Conservation (phyloP, 2,329 filamentous ascomycete genomes). For the Colletotrichum nymphaeae region DNA sequence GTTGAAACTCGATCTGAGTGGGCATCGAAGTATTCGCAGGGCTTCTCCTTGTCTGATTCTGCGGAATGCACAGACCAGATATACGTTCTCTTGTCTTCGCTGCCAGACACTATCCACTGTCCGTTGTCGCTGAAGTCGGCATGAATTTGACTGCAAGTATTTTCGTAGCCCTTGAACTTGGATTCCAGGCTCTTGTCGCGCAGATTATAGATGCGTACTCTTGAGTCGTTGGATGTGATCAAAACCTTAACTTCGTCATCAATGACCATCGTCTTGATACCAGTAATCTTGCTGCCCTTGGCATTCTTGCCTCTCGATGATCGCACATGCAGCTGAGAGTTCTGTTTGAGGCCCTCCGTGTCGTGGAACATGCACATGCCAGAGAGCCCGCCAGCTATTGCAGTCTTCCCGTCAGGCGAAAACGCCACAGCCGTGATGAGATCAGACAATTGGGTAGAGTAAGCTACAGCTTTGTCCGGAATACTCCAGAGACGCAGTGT, state of each 20-base stretch:
- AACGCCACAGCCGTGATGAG: slow-evolving; percentile 96
- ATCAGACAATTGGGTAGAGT: slow-evolving; percentile 79
- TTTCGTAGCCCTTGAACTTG: slow-evolving; percentile 93
- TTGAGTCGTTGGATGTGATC: slow-evolving; percentile 94
- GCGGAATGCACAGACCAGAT: slow-evolving; percentile 80
- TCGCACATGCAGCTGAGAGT: slow-evolving; percentile 91
- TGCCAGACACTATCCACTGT: slow-evolving; percentile 89
- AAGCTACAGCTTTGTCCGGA: slow-evolving; percentile 93
- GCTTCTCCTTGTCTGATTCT: slow-evolving; percentile 80
- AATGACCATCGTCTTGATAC: slow-evolving; percentile 80
- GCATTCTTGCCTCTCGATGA: slow-evolving; percentile 93
- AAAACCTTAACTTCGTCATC: slow-evolving; percentile 83
- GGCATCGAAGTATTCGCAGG: slow-evolving; percentile 90
- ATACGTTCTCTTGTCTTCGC: slow-evolving; percentile 90
- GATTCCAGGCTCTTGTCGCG: slow-evolving; percentile 85
- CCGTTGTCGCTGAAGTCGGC: slow-evolving; percentile 90
- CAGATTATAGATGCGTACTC: slow-evolving; percentile 89
- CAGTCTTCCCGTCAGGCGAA: slow-evolving; percentile 88
- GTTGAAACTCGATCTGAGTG: slow-evolving; percentile 90
- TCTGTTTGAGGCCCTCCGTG: slow-evolving; percentile 87
- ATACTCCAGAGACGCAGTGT: slow-evolving; percentile 96
- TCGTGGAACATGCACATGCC: slow-evolving; percentile 92
- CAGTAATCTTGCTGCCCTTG: slow-evolving; percentile 97
- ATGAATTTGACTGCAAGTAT: slow-evolving; percentile 89
- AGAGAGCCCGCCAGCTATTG: slow-evolving; percentile 88